Evolutionary conservation across 2,329 filamentous ascomycete genomes (phyloP).

Genomic region (Colletotrichum sp.): DNA sequence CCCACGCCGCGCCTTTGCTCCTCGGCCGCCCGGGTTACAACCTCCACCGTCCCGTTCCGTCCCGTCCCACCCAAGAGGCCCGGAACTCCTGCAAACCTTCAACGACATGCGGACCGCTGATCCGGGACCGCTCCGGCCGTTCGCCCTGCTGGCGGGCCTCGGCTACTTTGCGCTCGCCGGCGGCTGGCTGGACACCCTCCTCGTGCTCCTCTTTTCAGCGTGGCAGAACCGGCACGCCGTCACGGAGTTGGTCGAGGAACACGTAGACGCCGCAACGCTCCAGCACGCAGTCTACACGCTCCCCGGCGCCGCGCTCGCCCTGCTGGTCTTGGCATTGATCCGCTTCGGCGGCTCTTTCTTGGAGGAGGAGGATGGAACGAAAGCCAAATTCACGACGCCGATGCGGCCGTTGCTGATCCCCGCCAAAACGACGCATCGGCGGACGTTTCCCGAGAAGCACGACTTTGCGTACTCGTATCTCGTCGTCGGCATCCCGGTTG

Average conservation of each 20-base stretch:
- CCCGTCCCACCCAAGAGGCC: not conserved
- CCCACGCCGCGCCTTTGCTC: not conserved
- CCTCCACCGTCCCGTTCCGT: not conserved
- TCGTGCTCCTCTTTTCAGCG: constrained; percentile 27
- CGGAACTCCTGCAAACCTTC: not conserved
- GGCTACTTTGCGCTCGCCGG: constrained; percentile 26
- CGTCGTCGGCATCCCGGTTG: constrained; percentile 70
- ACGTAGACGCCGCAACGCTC: not conserved
- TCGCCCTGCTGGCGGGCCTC: constrained; percentile 17
- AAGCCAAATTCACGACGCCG: constrained; percentile 26
- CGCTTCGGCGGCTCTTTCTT: not conserved
- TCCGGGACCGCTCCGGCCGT: not conserved
- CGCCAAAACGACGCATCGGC: constrained; percentile 67
- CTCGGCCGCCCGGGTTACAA: not conserved
- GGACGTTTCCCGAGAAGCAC: constrained; percentile 72
- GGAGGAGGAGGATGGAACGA: not conserved
- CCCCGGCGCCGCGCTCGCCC: not conserved
- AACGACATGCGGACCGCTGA: not conserved
- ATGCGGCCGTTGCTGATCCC: constrained; percentile 64
- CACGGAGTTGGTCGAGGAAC: not conserved
- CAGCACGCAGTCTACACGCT: not conserved
- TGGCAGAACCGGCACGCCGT: constrained; percentile 21
- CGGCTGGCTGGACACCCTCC: constrained; percentile 26
- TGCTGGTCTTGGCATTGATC: not conserved
- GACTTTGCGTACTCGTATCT: constrained; percentile 76